Base-by-base conservation (phyloP, 2,329 filamentous ascomycete species). In the Sarocladium strictum region DNA sequence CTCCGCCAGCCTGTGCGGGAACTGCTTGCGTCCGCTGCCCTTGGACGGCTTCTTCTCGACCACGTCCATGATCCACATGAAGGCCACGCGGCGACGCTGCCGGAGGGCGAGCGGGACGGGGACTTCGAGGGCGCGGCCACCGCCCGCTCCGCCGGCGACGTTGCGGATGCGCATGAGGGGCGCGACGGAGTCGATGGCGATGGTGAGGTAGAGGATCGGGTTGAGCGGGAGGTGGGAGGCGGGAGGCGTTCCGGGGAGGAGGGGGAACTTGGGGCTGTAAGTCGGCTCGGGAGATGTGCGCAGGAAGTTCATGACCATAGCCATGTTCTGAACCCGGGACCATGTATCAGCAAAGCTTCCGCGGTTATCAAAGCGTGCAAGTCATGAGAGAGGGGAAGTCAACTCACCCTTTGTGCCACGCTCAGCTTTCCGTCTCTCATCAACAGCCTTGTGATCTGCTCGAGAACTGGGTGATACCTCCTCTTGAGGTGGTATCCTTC, bases 371-470 rank as follows among this genome's bases (percentile, higher is more conserved):
- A n/a, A n/a, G n/a, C n/a, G n/a, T n/a, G n/a, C n/a, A n/a, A n/a
- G n/a, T n/a, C n/a, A n/a, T n/a, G n/a, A n/a, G n/a, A n/a, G n/a
- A n/a, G n/a, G n/a, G n/a, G n/a, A n/a, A 23, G 21, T 47, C 19
- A 26, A 67, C 82, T 56, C 78, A 96, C 91, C 75, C 85, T 84
- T 71, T 99, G 90, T n/a, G 94, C 94, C 69, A 83, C 80, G 65
- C 87, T 87, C 68, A 96, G 83, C 76, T 97, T 95, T 62, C 94
- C 94, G 71, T 97, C 83, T 63, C 79, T 78, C 93, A 97, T 99
- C 59, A 99, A 72, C 62, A 96, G 77, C 67, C 91, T 92, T 17
- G 91, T 96, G 63, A 97, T 79, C 74, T 97, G 94, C 60, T 87
- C 77, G 49, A 97, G 77, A 7, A 97, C 79, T 1, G 89, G 84